phyloP scores from a whole-genome alignment of 805 yeast genomes.

The Barnettozyma sucrosica region DNA sequence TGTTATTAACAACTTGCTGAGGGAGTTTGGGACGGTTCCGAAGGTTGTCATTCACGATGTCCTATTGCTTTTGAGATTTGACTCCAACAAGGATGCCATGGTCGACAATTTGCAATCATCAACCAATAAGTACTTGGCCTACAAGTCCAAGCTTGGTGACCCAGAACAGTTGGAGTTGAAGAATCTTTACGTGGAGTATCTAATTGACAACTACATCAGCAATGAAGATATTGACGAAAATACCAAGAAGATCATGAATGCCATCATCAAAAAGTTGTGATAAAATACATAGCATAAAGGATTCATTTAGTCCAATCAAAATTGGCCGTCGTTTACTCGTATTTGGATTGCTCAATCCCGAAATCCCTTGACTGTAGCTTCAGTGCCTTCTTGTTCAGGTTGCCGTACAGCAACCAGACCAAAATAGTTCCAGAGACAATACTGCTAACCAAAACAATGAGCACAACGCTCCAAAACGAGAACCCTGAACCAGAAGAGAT shows the following conservation, averaged over 20 bases:
- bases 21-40: conserved; percentile 36
- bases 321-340: conserved; percentile 2
- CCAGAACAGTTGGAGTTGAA: conserved; percentile 30
- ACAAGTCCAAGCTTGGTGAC: conserved; percentile 36
- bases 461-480: neutral
- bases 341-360: conserved; percentile 9
- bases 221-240: conserved; percentile 14
- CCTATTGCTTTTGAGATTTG: conserved; percentile 60
- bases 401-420: conserved; percentile 7
- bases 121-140: conserved; percentile 65
- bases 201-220: conserved; percentile 31
- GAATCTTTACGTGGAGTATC: conserved; percentile 25
- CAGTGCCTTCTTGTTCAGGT: conserved; percentile 8
- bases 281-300: neutral
- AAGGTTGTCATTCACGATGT: conserved; percentile 45
- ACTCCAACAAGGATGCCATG: conserved; percentile 36
- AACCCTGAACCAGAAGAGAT: neutral
- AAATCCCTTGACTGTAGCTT: conserved; percentile 10
- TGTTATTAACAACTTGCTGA: conserved; percentile 48
- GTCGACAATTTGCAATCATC: conserved; percentile 60
- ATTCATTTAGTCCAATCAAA: too few species aligned
- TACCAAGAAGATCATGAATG: conserved; percentile 18
- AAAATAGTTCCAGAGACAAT: conserved; percentile 5
- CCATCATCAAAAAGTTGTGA: conserved; percentile 22
- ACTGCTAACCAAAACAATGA: conserved; percentile 6